Conservation (phyloP, 805 yeast genomes). For the Wickerhamia fluorescens region DNA sequence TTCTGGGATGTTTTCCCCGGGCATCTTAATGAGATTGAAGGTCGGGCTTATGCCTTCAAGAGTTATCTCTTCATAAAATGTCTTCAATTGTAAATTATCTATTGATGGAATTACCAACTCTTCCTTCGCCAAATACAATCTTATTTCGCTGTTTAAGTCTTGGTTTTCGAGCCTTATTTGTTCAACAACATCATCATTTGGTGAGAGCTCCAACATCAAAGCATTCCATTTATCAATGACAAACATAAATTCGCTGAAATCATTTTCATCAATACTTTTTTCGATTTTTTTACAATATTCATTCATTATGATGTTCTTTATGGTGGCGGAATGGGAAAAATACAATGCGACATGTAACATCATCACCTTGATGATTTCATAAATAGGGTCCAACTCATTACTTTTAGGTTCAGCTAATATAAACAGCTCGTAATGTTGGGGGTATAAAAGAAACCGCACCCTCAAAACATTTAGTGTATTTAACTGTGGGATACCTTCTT, state of each 20-base stretch:
- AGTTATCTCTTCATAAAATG: slow-evolving; percentile 12
- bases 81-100: slow-evolving; percentile 15
- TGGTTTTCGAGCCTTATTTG: slow-evolving; percentile 1
- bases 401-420: slow-evolving; percentile 44
- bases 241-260: slow-evolving; percentile 28
- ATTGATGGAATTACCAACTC: slow-evolving; percentile 9
- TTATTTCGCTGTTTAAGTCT: slow-evolving; percentile 12
- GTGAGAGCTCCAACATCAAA: slow-evolving; percentile 32
- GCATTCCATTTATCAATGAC: slow-evolving; percentile 36
- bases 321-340: slow-evolving; percentile 29
- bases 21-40: slow-evolving; percentile 3
- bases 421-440: slow-evolving; percentile 45
- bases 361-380: slow-evolving; percentile 41
- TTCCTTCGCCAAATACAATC: slow-evolving; percentile 11
- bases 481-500: slow-evolving; percentile 5
- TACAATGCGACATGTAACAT: slow-evolving; percentile 35
- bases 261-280: slow-evolving; percentile 22
- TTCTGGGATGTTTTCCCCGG: slow-evolving; percentile 1
- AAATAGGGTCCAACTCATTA: slow-evolving; percentile 55
- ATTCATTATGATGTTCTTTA: slow-evolving; percentile 23
- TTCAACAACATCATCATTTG: slow-evolving; percentile 13
- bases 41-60: slow-evolving; percentile 8
- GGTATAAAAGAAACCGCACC: slow-evolving; percentile 29
- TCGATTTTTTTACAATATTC: slow-evolving; percentile 30
- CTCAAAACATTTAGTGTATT: slow-evolving; percentile 11